Evolutionary conservation across 1,284 basidiomycete species (phyloP), one percentile per base, ranked within the genome.

Genomic region (Bjerkandera adusta): DNA sequence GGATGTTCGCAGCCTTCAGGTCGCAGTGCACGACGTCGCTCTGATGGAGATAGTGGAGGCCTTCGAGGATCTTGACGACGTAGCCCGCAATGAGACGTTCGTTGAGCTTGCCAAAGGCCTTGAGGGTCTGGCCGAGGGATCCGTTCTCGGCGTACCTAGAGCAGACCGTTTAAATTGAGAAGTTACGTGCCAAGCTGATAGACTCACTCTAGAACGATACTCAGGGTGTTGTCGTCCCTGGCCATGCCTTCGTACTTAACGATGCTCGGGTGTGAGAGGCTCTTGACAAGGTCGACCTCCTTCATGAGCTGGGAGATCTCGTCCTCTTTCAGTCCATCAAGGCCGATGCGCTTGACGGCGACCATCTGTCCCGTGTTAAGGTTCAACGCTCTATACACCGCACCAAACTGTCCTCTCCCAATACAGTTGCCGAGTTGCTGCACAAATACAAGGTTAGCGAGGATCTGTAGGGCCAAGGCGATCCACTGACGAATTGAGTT

Each of bases 1-100:
- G 79, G 64, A 99, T 98, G 66, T 98, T 99, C 47, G 97, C 96
- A 1, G 96, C 95, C 69, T 99, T 99, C 66, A 98, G 86, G 68
- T 99, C 96, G 60, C 93, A 90, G 57, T 90, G 87, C 11, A 90
- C 87, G 46, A 90, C 87, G 51, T 91, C 83, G 61, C 82, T 83
- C 53, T 74, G 71, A 65, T 97, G 92, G 11, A 97, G 79, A 62
- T 96, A 97, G 59, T 92, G 79, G 42, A 97, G 70, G 0, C 93
- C 93, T 62, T 97, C 93, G 25, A 97, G 75, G 55, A 97, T 96
- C 73, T 94, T 94, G 61, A 92, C 86, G 25, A 94, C 90, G 60
- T 96, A 96, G 50, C 85, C 81, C 0, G 93, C 87, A 4, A 94
- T 90, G 20, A 97, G 82, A 16, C 77, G 79, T 63, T 97, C 93